Conservation (phyloP, 495 filamentous ascomycete species). For the Bryoglossum gracile region DNA sequence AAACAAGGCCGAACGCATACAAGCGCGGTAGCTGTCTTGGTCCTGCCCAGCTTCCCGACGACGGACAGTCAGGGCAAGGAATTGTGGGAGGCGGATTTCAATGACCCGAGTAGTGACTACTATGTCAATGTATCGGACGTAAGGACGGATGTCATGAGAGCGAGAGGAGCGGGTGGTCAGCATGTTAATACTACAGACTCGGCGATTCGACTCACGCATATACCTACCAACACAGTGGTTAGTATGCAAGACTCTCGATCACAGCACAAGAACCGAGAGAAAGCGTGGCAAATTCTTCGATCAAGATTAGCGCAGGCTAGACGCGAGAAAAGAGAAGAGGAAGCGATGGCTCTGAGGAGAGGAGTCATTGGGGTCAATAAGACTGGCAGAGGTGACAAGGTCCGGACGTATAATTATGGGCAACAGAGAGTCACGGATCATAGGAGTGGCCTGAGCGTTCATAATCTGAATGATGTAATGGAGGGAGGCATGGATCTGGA, state of each 20-base stretch:
- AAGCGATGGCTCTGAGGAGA: constrained; percentile 61
- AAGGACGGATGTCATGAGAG: constrained; percentile 80
- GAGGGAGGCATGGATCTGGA: constrained; percentile 64
- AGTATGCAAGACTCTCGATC: constrained; percentile 88
- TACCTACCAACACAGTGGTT: constrained; percentile 77
- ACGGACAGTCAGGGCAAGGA: constrained; percentile 37
- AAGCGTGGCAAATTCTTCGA: constrained; percentile 78
- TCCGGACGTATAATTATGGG: constrained; percentile 90
- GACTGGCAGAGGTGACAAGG: constrained; percentile 85
- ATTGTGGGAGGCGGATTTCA: constrained; percentile 51
- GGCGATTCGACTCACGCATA: constrained; percentile 86
- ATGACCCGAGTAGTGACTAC: constrained; percentile 83
- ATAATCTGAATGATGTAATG: constrained; percentile 77
- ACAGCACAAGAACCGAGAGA: constrained; percentile 80
- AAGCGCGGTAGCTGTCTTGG: constrained; percentile 83
- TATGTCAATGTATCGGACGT: constrained; percentile 86
- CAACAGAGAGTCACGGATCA: constrained; percentile 95
- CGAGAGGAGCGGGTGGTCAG: constrained; percentile 86
- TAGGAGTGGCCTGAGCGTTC: constrained; percentile 70
- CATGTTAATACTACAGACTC: constrained; percentile 98
- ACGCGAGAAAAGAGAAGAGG: constrained; percentile 79
- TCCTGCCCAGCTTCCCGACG: constrained; percentile 77
- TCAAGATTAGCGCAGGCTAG: constrained; percentile 73
- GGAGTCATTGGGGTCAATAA: constrained; percentile 71
- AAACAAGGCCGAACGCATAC: constrained; percentile 87